A percentile compares a stretch with the other conserved stretches of the same genome.
Conservation (phyloP, 192 early-diverging fungal species). For the Backusella australiensis region DNA sequence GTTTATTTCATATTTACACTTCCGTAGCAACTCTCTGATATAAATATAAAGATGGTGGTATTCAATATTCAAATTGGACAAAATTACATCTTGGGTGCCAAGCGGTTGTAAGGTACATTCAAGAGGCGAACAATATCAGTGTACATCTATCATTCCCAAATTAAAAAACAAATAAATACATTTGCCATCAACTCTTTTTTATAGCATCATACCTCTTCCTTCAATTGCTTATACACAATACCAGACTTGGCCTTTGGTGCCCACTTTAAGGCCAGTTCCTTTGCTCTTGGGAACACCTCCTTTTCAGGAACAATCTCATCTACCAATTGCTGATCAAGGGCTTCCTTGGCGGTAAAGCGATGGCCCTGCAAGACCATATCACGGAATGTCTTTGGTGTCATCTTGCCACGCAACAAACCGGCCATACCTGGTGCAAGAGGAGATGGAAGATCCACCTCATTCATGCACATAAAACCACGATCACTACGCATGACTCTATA, state of each 20-base stretch:
- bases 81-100: slow-evolving; percentile 28
- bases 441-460: slow-evolving; percentile 71
- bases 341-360: slow-evolving; percentile 59
- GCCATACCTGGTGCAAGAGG: slow-evolving; percentile 70
- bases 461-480: slow-evolving; percentile 75
- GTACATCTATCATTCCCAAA: slow-evolving; percentile 29
- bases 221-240: slow-evolving; percentile 54
- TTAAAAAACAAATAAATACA: not conserved
- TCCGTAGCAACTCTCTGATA: too few species aligned
- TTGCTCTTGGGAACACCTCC: slow-evolving; percentile 50
- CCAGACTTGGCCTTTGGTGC: slow-evolving; percentile 59
- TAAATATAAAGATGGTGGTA: too few species aligned
- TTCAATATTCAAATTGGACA: too few species aligned
- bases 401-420: slow-evolving; percentile 62
- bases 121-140: slow-evolving; percentile 18
- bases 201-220: slow-evolving; percentile 51
- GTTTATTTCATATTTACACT: too few species aligned
- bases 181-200: not conserved
- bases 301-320: slow-evolving; percentile 54
- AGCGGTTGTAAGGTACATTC: slow-evolving; percentile 23
- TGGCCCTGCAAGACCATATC: slow-evolving; percentile 62
- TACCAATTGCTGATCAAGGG: slow-evolving; percentile 55
- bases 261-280: slow-evolving; percentile 49
- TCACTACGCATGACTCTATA: slow-evolving; percentile 75
- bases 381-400: slow-evolving; percentile 55